These are phyloP conservation scores for Metschnikowia gelsemii DNA, from an alignment of 805 yeast species.

Conservation along the genomic window DNA sequence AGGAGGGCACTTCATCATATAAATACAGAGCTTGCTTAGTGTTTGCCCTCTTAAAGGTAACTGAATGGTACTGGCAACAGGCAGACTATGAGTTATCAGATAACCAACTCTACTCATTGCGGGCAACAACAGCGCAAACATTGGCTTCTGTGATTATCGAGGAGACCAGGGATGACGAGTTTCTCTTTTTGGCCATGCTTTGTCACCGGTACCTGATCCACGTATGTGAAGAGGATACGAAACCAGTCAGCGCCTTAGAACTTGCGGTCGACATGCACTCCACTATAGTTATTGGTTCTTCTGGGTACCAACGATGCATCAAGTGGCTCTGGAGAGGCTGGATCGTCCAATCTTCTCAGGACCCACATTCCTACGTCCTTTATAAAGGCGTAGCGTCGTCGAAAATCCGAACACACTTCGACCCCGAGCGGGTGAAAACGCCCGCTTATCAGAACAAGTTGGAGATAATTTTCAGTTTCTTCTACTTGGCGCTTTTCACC, in stretches of 20 bases:
- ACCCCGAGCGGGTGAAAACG: slow-evolving; percentile 80
- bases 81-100: slow-evolving; percentile 62
- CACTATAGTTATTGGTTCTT: slow-evolving; percentile 69
- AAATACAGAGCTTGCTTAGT: slow-evolving; percentile 68
- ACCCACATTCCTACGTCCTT: slow-evolving; percentile 66
- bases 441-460: slow-evolving; percentile 78
- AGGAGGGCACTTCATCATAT: slow-evolving; percentile 50
- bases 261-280: slow-evolving; percentile 84
- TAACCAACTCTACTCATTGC: slow-evolving; percentile 55
- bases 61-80: slow-evolving; percentile 71
- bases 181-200: slow-evolving; percentile 70
- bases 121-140: slow-evolving; percentile 71
- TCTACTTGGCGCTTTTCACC: slow-evolving; percentile 63
- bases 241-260: slow-evolving; percentile 75
- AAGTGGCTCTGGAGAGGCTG: slow-evolving; percentile 94
- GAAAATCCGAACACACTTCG: slow-evolving; percentile 60
- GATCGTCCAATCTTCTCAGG: slow-evolving; percentile 72
- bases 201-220: slow-evolving; percentile 72
- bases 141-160: slow-evolving; percentile 73
- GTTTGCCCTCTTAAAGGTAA: slow-evolving; percentile 71
- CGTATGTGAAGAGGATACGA: slow-evolving; percentile 58
- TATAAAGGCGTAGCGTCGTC: slow-evolving; percentile 60
- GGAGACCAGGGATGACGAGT: slow-evolving; percentile 53
- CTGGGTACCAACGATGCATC: slow-evolving; percentile 83
- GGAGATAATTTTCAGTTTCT: slow-evolving; percentile 64